Conservation (phyloP, 352 stramenopile genomes). For the Phytophthora multivora region DNA sequence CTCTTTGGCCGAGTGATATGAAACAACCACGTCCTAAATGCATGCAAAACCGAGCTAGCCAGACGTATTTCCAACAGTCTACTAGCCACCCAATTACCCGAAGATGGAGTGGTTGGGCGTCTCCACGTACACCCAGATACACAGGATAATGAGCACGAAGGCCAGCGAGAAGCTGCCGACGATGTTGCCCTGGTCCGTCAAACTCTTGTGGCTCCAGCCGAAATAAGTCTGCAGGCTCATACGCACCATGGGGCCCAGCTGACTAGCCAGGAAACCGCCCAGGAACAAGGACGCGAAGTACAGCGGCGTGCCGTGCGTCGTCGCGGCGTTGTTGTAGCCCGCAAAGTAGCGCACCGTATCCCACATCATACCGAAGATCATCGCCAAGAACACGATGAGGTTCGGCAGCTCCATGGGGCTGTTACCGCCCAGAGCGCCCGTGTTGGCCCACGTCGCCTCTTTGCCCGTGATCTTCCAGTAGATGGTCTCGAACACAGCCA, state of each 20-base stretch:
- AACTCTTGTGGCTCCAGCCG: slow-evolving; percentile 78
- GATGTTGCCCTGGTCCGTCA: slow-evolving; percentile 80
- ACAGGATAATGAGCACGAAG: slow-evolving; percentile 69
- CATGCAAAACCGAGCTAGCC: slow-evolving; percentile 35
- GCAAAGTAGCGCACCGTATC: slow-evolving; percentile 67
- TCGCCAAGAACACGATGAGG: slow-evolving; percentile 65
- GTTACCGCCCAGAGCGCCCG: slow-evolving; percentile 61
- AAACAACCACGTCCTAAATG: slow-evolving; percentile 38
- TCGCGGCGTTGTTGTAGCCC: slow-evolving; percentile 73
- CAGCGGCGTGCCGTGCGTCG: slow-evolving; percentile 64
- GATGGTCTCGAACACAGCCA: slow-evolving; percentile 74
- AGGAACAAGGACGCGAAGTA: slow-evolving; percentile 72
- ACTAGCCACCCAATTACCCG: slow-evolving; percentile 32
- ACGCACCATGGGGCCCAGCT: slow-evolving; percentile 71
- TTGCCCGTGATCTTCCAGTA: slow-evolving; percentile 84
- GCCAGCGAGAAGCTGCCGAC: slow-evolving; percentile 71
- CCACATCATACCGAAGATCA: slow-evolving; percentile 73
- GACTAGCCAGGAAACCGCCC: slow-evolving; percentile 58
- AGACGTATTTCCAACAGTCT: slow-evolving; percentile 27
- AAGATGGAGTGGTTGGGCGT: slow-evolving; percentile 56
- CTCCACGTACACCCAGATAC: slow-evolving; percentile 83
- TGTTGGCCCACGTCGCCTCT: slow-evolving; percentile 73
- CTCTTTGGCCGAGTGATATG: slow-evolving; percentile 23
- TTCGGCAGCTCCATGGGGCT: slow-evolving; percentile 75
- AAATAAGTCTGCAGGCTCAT: slow-evolving; percentile 82